phyloP scores from a whole-genome alignment of 202 grass and related monocot species.

The Musa balbisiana region DNA sequence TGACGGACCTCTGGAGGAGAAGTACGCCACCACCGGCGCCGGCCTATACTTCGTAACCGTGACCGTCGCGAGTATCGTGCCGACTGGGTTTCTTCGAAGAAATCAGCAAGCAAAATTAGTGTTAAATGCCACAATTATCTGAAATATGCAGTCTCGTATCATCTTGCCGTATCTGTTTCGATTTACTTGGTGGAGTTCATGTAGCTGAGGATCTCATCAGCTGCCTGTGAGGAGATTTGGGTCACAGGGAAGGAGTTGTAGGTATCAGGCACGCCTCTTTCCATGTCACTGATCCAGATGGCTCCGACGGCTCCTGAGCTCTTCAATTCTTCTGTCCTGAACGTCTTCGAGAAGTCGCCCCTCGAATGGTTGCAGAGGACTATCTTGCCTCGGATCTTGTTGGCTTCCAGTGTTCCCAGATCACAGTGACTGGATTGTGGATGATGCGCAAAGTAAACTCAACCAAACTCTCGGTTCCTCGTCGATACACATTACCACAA shows the following conservation, averaged over 20 bases:
- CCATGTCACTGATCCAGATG: constrained; percentile 42
- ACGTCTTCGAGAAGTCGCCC: constrained; percentile 34
- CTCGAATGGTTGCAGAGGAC: constrained; percentile 50
- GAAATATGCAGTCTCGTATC: too few relatives aligned
- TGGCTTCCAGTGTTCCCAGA: constrained; percentile 38
- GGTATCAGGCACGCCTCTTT: constrained; percentile 30
- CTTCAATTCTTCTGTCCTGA: constrained; percentile 42
- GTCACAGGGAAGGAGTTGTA: constrained; percentile 52
- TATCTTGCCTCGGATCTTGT: constrained; percentile 68
- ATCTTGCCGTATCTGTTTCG: neutral
- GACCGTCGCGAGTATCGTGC: constrained; percentile 46
- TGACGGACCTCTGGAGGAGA: constrained; percentile 73
- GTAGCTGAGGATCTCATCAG: constrained; percentile 41
- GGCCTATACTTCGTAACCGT: constrained; percentile 68
- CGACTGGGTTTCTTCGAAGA: constrained; percentile 46
- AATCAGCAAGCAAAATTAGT: neutral
- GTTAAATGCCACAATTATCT: neutral
- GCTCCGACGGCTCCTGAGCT: constrained; percentile 38
- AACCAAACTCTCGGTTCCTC: neutral
- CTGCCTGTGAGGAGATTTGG: constrained; percentile 43
- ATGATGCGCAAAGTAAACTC: neutral
- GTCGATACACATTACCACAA: too few relatives aligned
- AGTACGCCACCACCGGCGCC: constrained; percentile 59
- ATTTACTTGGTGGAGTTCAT: constrained; percentile 57
- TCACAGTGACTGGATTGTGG: constrained; percentile 50